Evolutionary conservation across 495 filamentous ascomycete genomes (phyloP).

Genomic region (Podospora conica): DNA sequence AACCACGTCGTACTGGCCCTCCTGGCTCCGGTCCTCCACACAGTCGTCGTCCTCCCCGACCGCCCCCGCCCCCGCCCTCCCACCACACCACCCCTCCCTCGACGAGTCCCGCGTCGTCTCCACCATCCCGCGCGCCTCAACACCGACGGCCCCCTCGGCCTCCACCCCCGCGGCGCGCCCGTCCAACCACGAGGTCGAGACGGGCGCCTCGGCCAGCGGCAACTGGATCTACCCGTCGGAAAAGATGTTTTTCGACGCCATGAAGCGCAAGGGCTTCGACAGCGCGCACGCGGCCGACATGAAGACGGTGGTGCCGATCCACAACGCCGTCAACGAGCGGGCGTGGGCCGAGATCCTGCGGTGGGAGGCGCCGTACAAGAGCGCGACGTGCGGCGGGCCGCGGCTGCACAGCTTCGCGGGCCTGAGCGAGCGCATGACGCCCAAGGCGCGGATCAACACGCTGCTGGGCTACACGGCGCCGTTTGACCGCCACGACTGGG

Average conservation of each 20-base stretch:
- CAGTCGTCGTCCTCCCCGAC: conserved; percentile 15
- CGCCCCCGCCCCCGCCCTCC: conserved; percentile 23
- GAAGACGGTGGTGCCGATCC: conserved; percentile 87
- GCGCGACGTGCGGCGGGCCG: conserved; percentile 63
- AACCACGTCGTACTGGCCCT: conserved; percentile 14
- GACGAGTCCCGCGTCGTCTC: conserved; percentile 30
- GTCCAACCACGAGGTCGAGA: conserved; percentile 67
- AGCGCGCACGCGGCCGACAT: conserved; percentile 60
- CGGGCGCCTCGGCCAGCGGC: conserved; percentile 60
- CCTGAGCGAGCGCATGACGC: conserved; percentile 64
- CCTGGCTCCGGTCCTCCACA: conserved; percentile 25
- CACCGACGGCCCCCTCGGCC: conserved; percentile 59
- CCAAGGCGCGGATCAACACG: conserved; percentile 73
- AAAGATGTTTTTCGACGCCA: conserved; percentile 89
- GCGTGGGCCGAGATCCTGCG: conserved; percentile 76
- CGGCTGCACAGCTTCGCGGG: conserved; percentile 79
- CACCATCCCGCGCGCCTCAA: conserved; percentile 58
- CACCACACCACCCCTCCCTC: conserved; percentile 15
- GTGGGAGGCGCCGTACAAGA: conserved; percentile 69
- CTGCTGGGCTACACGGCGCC: conserved; percentile 80
- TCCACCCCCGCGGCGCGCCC: conserved; percentile 43
- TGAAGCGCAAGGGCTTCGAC: conserved; percentile 71
- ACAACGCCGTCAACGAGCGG: conserved; percentile 93
- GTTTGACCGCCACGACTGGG: conserved; percentile 97
- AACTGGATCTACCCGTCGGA: conserved; percentile 98